A percentile compares a stretch with the other conserved stretches of the same genome.
Evolutionary conservation across 1,139 yeast species (phyloP).

Genomic region (Geotrichum aggregatum): DNA sequence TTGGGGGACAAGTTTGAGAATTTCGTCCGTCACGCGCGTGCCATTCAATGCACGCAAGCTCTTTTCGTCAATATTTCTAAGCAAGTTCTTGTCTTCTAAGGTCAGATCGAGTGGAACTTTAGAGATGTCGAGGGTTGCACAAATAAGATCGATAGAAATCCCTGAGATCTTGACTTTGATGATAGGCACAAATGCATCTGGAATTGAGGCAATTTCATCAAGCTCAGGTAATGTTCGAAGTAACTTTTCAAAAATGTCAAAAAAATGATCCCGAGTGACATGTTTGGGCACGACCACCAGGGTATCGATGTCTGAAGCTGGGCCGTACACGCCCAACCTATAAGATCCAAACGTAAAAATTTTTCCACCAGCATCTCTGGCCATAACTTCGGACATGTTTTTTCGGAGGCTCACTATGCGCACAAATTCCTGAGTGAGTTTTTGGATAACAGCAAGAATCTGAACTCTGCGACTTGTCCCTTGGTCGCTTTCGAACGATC

Average conservation of each 20-base stretch:
- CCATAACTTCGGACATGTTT: slow-evolving; percentile 97
- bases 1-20: slow-evolving; percentile 81
- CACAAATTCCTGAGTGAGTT: slow-evolving; percentile 74
- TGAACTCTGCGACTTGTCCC: slow-evolving; percentile 76
- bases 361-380: slow-evolving; percentile 94
- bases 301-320: slow-evolving; percentile 97
- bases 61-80: slow-evolving; percentile 82
- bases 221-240: slow-evolving; percentile 69
- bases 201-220: slow-evolving; percentile 86
- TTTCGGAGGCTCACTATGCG: slow-evolving; percentile 69
- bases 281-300: slow-evolving; percentile 94
- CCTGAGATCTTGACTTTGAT: slow-evolving; percentile 84
- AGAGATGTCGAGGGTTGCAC: slow-evolving; percentile 76
- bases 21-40: slow-evolving; percentile 95
- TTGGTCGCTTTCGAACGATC: slow-evolving; percentile 81
- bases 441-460: slow-evolving; percentile 68
- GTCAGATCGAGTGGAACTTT: slow-evolving; percentile 72
- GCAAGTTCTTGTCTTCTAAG: slow-evolving; percentile 75
- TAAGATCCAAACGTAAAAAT: slow-evolving; percentile 93
- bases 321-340: slow-evolving; percentile 92
- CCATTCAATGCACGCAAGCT: slow-evolving; percentile 89
- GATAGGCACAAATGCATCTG: slow-evolving; percentile 95
- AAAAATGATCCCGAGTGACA: slow-evolving; percentile 85
- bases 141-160: slow-evolving; percentile 83
- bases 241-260: slow-evolving; percentile 66